Conservation (phyloP, 768 basidiomycete species). For the Collybia sordida region DNA sequence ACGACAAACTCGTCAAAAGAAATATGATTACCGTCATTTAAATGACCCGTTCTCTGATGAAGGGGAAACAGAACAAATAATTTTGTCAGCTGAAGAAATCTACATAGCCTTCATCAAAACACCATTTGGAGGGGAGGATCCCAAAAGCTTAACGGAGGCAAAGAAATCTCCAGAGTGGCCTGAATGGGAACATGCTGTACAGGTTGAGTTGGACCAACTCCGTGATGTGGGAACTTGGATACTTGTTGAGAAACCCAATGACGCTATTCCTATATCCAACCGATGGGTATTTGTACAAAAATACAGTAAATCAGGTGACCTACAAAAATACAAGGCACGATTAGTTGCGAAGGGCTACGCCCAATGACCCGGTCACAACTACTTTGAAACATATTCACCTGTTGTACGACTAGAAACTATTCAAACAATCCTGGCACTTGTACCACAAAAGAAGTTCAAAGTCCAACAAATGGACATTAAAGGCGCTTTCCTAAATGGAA, state of each 20-base stretch:
- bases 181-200: slow-evolving; percentile 14
- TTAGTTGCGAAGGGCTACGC: slow-evolving; percentile 35
- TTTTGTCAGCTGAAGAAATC: neutral
- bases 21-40: neutral
- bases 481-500: slow-evolving; percentile 8
- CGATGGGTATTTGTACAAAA: slow-evolving; percentile 31
- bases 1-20: neutral
- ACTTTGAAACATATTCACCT: slow-evolving; percentile 22
- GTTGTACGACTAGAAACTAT: slow-evolving; percentile 11
- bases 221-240: slow-evolving; percentile 18
- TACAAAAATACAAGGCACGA: slow-evolving; percentile 29
- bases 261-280: slow-evolving; percentile 10
- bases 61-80: neutral
- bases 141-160: slow-evolving; percentile 6
- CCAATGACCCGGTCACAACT: slow-evolving; percentile 34
- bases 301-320: slow-evolving; percentile 21
- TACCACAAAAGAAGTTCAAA: slow-evolving; percentile 3
- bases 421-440: slow-evolving; percentile 20
- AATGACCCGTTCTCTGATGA: neutral
- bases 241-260: slow-evolving; percentile 12
- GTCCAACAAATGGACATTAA: slow-evolving; percentile 9
- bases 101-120: neutral
- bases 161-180: slow-evolving; percentile 14
- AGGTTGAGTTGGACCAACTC: slow-evolving; percentile 17
- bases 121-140: neutral